Percentiles rank a stretch among this genome's conserved stretches.
Evolutionary conservation across 768 basidiomycete species (phyloP).

Genomic region (Agaricus blazei): DNA sequence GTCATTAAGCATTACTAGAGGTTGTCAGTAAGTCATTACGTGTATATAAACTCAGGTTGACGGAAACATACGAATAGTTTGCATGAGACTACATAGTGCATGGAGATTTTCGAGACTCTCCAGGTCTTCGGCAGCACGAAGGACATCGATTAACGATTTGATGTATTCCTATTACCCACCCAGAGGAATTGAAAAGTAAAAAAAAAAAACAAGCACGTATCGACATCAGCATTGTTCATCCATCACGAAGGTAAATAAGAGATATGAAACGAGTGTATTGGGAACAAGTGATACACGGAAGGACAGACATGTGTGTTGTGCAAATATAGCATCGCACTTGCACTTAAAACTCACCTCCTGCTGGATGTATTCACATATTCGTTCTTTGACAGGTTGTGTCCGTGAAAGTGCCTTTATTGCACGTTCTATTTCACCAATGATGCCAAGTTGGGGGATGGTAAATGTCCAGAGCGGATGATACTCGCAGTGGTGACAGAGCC

Average conservation of each 20-base stretch:
- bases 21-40: background rate
- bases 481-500: constrained; percentile 52
- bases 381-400: constrained; percentile 70
- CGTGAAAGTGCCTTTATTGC: constrained; percentile 73
- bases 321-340: constrained; percentile 7
- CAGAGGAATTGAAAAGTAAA: constrained; percentile 14
- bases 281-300: constrained; percentile 8
- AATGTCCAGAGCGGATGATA: constrained; percentile 66
- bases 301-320: constrained; percentile 2
- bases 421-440: constrained; percentile 73
- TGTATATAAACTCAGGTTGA: background rate
- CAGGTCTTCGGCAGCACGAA: constrained; percentile 87
- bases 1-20: constrained; percentile 88
- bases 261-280: constrained; percentile 11
- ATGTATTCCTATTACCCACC: constrained; percentile 67
- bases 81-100: constrained; percentile 87
- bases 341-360: constrained; percentile 54
- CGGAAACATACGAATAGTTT: constrained; percentile 71
- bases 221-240: constrained; percentile 22
- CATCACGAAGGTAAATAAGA: constrained; percentile 3
- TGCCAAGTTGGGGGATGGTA: constrained; percentile 71
- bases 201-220: constrained; percentile 11
- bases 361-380: constrained; percentile 86
- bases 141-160: constrained; percentile 77
- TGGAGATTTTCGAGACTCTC: constrained; percentile 90